phyloP scores from a whole-genome alignment of 2,329 filamentous ascomycete species.

The Lecanosticta acicola region DNA sequence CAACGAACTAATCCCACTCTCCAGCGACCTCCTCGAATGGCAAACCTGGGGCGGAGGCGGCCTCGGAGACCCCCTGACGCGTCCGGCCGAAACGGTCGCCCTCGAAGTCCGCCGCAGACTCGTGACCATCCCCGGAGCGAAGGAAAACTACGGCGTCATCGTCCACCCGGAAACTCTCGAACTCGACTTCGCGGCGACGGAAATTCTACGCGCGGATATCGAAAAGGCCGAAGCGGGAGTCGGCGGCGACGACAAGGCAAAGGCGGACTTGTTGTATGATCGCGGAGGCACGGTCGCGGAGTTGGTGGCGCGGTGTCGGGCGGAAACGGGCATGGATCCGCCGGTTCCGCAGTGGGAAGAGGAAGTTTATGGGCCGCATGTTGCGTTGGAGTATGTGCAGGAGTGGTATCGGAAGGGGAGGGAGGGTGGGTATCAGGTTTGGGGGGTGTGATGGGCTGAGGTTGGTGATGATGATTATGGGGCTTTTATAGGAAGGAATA shows the following conservation, averaged over 20 bases:
- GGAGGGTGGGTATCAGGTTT: conserved; percentile 21
- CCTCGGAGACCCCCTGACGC: conserved; percentile 21
- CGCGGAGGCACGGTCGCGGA: conserved; percentile 22
- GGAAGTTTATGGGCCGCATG: conserved; percentile 25
- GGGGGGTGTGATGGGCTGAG: too few relatives aligned
- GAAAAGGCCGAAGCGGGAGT: conserved; percentile 23
- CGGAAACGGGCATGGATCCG: conserved; percentile 22
- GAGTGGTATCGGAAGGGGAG: conserved; percentile 22
- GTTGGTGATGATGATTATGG: too few relatives aligned
- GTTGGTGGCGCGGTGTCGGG: conserved; percentile 19
- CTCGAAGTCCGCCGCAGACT: conserved; percentile 23
- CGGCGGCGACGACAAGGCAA: too few relatives aligned
- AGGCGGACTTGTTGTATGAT: conserved; percentile 20
- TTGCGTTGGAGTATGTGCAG: conserved; percentile 24
- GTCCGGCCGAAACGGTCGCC: conserved; percentile 23
- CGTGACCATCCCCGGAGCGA: conserved; percentile 20
- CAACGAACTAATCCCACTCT: background rate
- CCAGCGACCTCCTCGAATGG: conserved; percentile 24
- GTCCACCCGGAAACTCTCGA: conserved; percentile 19
- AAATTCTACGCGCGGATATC: conserved; percentile 20
- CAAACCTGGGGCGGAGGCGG: conserved; percentile 25
- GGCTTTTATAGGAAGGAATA: too few relatives aligned
- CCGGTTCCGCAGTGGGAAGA: conserved; percentile 24
- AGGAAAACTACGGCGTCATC: conserved; percentile 22
- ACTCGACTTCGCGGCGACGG: conserved; percentile 18